Conservation (phyloP, 768 basidiomycete species). For the Hygrocybe punicea region DNA sequence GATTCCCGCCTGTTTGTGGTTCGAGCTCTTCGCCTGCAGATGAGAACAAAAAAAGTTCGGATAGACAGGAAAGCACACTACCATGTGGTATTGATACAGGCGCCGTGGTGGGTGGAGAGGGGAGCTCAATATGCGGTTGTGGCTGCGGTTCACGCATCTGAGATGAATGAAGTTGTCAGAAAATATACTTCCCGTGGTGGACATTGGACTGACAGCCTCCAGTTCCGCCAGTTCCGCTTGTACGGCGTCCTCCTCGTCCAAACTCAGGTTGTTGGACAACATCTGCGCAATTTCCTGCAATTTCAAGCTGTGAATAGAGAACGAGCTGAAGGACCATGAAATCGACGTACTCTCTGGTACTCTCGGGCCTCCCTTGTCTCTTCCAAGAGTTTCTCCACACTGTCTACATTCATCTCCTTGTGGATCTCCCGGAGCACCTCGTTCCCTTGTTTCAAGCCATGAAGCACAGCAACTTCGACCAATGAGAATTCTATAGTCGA, state of each 20-base stretch:
- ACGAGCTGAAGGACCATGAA: not conserved
- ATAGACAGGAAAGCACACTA: no score
- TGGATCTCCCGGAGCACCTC: conserved; percentile 92
- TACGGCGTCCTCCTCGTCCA: conserved; percentile 93
- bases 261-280: conserved; percentile 72
- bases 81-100: conserved; percentile 29
- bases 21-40: no score
- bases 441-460: conserved; percentile 90
- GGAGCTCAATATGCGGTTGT: conserved; percentile 41
- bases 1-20: no score
- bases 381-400: conserved; percentile 89
- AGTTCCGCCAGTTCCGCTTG: conserved; percentile 75
- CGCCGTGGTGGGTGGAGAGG: conserved; percentile 49
- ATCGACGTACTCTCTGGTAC: conserved; percentile 68
- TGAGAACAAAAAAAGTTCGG: not conserved
- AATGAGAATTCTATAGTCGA: conserved; percentile 96
- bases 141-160: conserved; percentile 32
- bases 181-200: not conserved
- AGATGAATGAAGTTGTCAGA: conserved; percentile 4
- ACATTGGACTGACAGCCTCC: conserved; percentile 40
- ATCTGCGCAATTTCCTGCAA: conserved; percentile 87
- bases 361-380: conserved; percentile 90
- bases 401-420: conserved; percentile 87
- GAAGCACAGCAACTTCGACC: conserved; percentile 87
- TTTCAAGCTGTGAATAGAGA: conserved; percentile 4